Evolutionary conservation across 352 stramenopile species (phyloP).

Genomic region (Pythium oligandrum): DNA sequence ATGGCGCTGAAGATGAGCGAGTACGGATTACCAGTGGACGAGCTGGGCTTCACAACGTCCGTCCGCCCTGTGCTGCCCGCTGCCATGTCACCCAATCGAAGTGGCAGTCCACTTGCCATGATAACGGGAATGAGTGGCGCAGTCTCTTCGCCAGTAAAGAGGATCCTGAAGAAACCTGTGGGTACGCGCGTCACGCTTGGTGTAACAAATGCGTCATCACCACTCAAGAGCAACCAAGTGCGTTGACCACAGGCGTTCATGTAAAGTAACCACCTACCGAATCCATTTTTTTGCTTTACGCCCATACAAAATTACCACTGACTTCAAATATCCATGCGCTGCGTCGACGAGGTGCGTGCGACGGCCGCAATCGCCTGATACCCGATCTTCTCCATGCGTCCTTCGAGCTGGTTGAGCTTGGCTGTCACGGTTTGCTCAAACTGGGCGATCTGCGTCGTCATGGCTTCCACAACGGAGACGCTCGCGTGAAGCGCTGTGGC

Average conservation of each 20-base stretch:
- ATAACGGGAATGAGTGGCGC: not conserved
- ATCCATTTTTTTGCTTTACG: too few species aligned
- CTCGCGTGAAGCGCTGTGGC: not conserved
- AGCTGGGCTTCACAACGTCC: slow-evolving; percentile 71
- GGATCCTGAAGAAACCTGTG: too few species aligned
- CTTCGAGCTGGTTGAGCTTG: slow-evolving; percentile 63
- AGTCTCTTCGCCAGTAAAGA: slow-evolving; percentile 6
- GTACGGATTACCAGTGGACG: slow-evolving; percentile 86
- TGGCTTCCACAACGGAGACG: not conserved
- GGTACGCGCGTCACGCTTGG: slow-evolving; percentile 8
- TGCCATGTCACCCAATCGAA: not conserved
- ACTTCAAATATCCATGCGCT: too few species aligned
- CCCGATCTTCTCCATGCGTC: slow-evolving; percentile 55
- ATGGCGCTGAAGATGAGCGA: slow-evolving; percentile 87
- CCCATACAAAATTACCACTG: too few species aligned
- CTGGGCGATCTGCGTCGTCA: slow-evolving; percentile 30
- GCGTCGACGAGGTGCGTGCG: too few species aligned
- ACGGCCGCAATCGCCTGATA: too few species aligned
- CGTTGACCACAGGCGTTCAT: not conserved
- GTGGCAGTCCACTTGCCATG: too few species aligned
- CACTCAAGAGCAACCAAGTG: slow-evolving; percentile 23
- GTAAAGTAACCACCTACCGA: too few species aligned
- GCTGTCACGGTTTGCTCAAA: slow-evolving; percentile 46
- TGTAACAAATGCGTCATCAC: slow-evolving; percentile 10
- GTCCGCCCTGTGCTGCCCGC: slow-evolving; percentile 13